phyloP scores from a whole-genome alignment of 352 stramenopile genomes.

The Chrysophaeum taylorii region DNA sequence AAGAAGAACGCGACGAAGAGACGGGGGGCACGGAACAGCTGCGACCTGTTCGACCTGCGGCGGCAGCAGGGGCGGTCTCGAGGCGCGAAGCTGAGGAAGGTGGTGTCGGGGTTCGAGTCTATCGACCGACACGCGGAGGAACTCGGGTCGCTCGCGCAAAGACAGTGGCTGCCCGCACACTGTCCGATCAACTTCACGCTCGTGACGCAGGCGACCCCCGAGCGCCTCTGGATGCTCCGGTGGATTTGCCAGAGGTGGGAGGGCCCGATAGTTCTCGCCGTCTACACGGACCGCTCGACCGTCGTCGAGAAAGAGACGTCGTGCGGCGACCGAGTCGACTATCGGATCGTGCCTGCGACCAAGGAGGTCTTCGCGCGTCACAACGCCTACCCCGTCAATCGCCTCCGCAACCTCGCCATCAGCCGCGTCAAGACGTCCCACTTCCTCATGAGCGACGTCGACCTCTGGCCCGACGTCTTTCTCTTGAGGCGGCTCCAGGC shows the following conservation, averaged over 20 bases:
- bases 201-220: conserved; percentile 42
- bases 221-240: conserved; percentile 53
- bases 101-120: not conserved
- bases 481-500: not conserved
- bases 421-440: conserved; percentile 44
- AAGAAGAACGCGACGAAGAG: too few species aligned
- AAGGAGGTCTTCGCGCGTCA: not conserved
- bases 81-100: too few species aligned
- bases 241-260: conserved; percentile 48
- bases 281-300: conserved; percentile 36
- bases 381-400: conserved; percentile 49
- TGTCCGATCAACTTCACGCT: conserved; percentile 31
- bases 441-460: conserved; percentile 54
- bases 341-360: not conserved
- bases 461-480: conserved; percentile 46
- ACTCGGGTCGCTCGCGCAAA: not conserved
- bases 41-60: too few species aligned
- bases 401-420: conserved; percentile 52
- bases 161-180: not conserved
- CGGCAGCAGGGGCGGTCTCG: too few species aligned
- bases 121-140: not conserved
- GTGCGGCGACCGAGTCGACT: not conserved
- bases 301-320: conserved; percentile 7
- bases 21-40: too few species aligned
- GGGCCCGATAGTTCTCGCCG: conserved; percentile 39